These are phyloP conservation scores for Dryas integrifolia DNA, from an alignment of 331 rosid species.

Conservation along the genomic window DNA sequence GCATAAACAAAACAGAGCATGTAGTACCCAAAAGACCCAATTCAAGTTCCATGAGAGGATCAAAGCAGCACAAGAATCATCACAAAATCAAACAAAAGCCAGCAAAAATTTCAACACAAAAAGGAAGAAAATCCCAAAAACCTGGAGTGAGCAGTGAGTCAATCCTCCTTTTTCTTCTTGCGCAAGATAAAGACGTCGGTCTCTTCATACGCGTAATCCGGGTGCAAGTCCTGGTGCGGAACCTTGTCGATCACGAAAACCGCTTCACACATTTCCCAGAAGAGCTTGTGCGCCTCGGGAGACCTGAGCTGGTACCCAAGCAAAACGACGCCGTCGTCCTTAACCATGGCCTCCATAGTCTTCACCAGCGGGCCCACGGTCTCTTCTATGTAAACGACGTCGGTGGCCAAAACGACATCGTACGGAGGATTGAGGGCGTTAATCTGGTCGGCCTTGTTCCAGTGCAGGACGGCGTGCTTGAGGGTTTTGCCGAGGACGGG, in stretches of 20 bases:
- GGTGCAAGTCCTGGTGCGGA: conserved; percentile 67
- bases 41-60: not conserved
- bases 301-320: conserved; percentile 79
- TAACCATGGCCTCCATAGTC: conserved; percentile 60
- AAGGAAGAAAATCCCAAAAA: not conserved
- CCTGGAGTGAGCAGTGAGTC: not conserved
- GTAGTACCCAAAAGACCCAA: not conserved
- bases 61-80: not conserved
- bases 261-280: conserved; percentile 59
- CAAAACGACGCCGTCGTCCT: conserved; percentile 63
- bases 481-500: conserved; percentile 60
- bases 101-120: not conserved
- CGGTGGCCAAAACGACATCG: conserved; percentile 66
- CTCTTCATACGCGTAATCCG: conserved; percentile 79
- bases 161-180: conserved; percentile 50
- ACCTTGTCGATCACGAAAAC: conserved; percentile 51
- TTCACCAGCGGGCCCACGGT: conserved; percentile 52
- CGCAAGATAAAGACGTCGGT: conserved; percentile 58
- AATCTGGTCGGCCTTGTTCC: conserved; percentile 70
- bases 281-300: conserved; percentile 64
- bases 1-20: not conserved
- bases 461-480: conserved; percentile 64
- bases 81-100: not conserved
- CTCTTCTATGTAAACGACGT: conserved; percentile 85
- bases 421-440: conserved; percentile 56